Conservation (phyloP, 768 basidiomycete species). For the Boletus insuetus region DNA sequence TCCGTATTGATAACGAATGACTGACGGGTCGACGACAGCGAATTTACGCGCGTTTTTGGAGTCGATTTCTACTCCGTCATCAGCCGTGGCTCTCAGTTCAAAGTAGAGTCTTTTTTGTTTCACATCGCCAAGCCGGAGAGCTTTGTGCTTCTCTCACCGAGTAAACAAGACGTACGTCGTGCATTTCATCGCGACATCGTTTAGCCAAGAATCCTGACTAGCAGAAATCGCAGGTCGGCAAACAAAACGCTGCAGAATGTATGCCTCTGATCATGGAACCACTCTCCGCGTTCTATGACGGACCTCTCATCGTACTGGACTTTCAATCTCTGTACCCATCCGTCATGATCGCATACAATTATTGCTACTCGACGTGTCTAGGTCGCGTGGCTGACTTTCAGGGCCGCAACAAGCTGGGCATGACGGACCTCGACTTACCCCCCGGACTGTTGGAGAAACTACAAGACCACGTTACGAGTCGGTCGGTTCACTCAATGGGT, state of each 20-base stretch:
- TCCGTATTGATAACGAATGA: slow-evolving; percentile 34
- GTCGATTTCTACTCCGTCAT: slow-evolving; percentile 96
- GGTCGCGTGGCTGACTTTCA: slow-evolving; percentile 87
- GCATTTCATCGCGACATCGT: neutral
- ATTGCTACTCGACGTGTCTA: slow-evolving; percentile 94
- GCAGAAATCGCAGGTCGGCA: slow-evolving; percentile 66
- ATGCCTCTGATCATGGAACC: slow-evolving; percentile 97
- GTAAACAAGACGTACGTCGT: slow-evolving; percentile 69
- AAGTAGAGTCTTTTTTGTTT: slow-evolving; percentile 98
- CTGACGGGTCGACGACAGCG: slow-evolving; percentile 45
- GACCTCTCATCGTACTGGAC: slow-evolving; percentile 90
- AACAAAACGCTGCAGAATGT: slow-evolving; percentile 94
- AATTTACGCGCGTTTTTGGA: slow-evolving; percentile 96
- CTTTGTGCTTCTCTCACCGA: slow-evolving; percentile 88
- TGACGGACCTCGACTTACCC: slow-evolving; percentile 66
- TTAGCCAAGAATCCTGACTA: neutral
- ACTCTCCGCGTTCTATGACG: slow-evolving; percentile 86
- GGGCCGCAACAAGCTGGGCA: slow-evolving; percentile 85
- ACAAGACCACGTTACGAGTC: slow-evolving; percentile 75
- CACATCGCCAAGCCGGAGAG: slow-evolving; percentile 95
- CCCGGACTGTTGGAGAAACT: slow-evolving; percentile 67
- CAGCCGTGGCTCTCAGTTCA: slow-evolving; percentile 95
- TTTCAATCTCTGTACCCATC: slow-evolving; percentile 97
- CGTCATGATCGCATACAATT: slow-evolving; percentile 98
- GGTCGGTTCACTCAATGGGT: slow-evolving; percentile 14